These are phyloP conservation scores for Tothia fuscella DNA, from an alignment of 2,329 filamentous ascomycete species.

Conservation along the genomic window DNA sequence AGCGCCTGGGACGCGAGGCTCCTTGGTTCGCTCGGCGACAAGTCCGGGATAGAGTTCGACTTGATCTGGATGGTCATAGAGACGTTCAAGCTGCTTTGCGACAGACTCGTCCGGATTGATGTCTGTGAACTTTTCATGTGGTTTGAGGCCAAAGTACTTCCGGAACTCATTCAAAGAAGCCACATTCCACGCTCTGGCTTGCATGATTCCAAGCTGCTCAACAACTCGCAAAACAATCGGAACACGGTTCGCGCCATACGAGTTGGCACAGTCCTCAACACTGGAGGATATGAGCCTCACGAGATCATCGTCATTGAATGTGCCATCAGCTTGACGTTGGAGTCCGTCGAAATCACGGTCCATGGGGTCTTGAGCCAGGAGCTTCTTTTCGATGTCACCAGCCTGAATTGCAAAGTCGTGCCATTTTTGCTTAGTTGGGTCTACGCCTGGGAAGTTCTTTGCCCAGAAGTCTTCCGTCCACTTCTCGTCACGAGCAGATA, in stretches of 20 bases:
- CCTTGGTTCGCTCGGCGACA: slow-evolving; percentile 63
- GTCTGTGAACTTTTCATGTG: slow-evolving; percentile 67
- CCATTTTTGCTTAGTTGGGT: neutral
- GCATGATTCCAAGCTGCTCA: slow-evolving; percentile 70
- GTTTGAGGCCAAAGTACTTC: slow-evolving; percentile 66
- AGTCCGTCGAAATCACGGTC: slow-evolving; percentile 58
- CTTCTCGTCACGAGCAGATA: slow-evolving; percentile 61
- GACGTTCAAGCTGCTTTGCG: slow-evolving; percentile 44
- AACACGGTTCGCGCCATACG: slow-evolving; percentile 52
- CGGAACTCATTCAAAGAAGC: slow-evolving; percentile 76
- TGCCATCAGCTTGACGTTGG: slow-evolving; percentile 52
- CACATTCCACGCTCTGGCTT: slow-evolving; percentile 64
- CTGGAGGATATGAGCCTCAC: slow-evolving; percentile 55
- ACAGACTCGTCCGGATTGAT: slow-evolving; percentile 69
- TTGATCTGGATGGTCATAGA: slow-evolving; percentile 65
- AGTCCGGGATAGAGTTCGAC: slow-evolving; percentile 74
- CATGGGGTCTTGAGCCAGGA: slow-evolving; percentile 44
- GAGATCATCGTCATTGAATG: slow-evolving; percentile 64
- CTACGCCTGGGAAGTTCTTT: slow-evolving; percentile 18
- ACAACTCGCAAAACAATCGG: slow-evolving; percentile 62
- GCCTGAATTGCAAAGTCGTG: slow-evolving; percentile 26
- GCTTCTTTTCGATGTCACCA: slow-evolving; percentile 45
- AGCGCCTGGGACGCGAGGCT: slow-evolving; percentile 54
- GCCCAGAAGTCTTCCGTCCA: slow-evolving; percentile 55
- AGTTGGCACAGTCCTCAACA: slow-evolving; percentile 63